Percentiles rank a stretch among this genome's conserved stretches.
These are phyloP conservation scores for Botryotinia convoluta DNA, from an alignment of 2,329 filamentous ascomycete species.

Conservation along the genomic window DNA sequence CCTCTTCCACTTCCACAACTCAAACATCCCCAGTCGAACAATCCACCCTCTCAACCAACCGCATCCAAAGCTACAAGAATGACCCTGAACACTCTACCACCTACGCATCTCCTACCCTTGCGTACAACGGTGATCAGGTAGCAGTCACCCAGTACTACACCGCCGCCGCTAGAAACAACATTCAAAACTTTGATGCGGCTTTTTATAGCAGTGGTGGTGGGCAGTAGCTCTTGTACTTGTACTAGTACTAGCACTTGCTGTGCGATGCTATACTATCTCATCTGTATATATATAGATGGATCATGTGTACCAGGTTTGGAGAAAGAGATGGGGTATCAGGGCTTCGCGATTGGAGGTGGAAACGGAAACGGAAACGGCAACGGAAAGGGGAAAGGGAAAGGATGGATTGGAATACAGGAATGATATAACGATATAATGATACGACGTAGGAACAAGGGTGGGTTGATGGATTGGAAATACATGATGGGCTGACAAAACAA, in stretches of 20 bases:
- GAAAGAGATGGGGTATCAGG: background rate
- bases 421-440: background rate
- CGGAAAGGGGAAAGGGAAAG: background rate
- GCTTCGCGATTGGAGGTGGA: background rate
- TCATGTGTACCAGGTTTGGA: background rate
- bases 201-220: background rate
- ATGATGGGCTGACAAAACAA: background rate
- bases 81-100: background rate
- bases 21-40: background rate
- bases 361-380: background rate
- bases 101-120: background rate
- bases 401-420: too few relatives aligned
- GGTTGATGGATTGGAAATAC: background rate
- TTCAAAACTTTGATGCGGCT: background rate
- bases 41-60: background rate
- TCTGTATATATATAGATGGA: background rate
- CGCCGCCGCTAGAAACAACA: background rate
- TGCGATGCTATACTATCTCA: accelerated
- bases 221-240: background rate
- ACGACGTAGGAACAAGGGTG: background rate
- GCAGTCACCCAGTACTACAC: background rate
- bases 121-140: background rate
- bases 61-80: background rate
- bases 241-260: background rate
- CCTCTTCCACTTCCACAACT: background rate